These are phyloP conservation scores for Cordyceps fumosorosea DNA, from an alignment of 2,329 filamentous ascomycete species.

Conservation along the genomic window DNA sequence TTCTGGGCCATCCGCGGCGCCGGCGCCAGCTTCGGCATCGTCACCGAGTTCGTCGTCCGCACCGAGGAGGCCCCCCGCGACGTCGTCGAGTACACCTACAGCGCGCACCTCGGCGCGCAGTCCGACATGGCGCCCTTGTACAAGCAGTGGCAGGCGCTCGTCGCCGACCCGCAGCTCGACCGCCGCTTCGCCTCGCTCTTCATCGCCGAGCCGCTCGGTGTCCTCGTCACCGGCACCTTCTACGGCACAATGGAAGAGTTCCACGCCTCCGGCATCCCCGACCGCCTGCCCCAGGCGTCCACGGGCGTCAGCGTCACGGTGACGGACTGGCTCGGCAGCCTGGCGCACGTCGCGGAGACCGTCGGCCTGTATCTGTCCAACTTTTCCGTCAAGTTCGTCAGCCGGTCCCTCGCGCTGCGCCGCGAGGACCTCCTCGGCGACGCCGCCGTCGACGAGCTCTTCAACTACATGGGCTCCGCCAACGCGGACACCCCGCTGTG, in stretches of 20 bases:
- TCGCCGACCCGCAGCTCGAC: conserved; percentile 47
- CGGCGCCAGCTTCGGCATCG: conserved; percentile 48
- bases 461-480: conserved; percentile 44
- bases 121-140: conserved; percentile 43
- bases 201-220: conserved; percentile 45
- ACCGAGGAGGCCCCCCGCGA: conserved; percentile 49
- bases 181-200: conserved; percentile 53
- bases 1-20: conserved; percentile 53
- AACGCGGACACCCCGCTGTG: conserved; percentile 48
- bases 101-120: conserved; percentile 42
- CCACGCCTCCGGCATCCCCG: conserved; percentile 41
- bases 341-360: conserved; percentile 46
- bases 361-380: conserved; percentile 41
- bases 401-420: conserved; percentile 51
- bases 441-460: conserved; percentile 39
- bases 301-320: conserved; percentile 37
- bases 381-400: conserved; percentile 45
- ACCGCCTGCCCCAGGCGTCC: conserved; percentile 36
- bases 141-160: conserved; percentile 51
- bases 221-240: conserved; percentile 53
- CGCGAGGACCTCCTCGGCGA: conserved; percentile 39
- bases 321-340: conserved; percentile 56
- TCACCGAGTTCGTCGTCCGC: conserved; percentile 50
- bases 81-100: conserved; percentile 54
- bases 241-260: conserved; percentile 55